Percentiles rank a stretch among this genome's conserved stretches.
Conservation (phyloP, 2,329 filamentous ascomycete species). For the Byssochlamys sp. region DNA sequence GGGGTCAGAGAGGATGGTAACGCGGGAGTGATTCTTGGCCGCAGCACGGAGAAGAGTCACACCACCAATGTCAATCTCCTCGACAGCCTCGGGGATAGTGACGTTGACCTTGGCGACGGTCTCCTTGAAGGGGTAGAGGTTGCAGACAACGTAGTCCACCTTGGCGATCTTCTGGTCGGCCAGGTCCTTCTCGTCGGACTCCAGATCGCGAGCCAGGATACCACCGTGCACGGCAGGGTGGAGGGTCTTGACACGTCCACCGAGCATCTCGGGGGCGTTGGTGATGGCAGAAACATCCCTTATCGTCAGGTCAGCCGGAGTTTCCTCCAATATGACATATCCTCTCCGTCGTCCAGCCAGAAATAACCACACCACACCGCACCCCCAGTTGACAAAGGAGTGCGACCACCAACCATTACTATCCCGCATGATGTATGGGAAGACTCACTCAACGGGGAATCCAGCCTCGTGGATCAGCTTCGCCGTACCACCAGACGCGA, state of each 20-base stretch:
- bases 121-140: slow-evolving; percentile 98
- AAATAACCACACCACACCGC: not conserved
- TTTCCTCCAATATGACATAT: not conserved
- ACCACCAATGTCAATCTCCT: slow-evolving; percentile 97
- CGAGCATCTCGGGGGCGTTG: slow-evolving; percentile 91
- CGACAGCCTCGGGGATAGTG: slow-evolving; percentile 89
- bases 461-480: slow-evolving; percentile 94
- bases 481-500: slow-evolving; percentile 89
- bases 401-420: not conserved
- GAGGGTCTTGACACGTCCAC: slow-evolving; percentile 85
- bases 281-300: slow-evolving; percentile 97
- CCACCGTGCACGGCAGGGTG: slow-evolving; percentile 78
- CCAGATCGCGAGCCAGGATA: slow-evolving; percentile 87
- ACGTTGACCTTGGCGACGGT: slow-evolving; percentile 95
- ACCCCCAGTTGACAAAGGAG: not conserved
- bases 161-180: slow-evolving; percentile 90
- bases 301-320: not conserved
- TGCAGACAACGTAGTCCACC: slow-evolving; percentile 94
- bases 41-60: slow-evolving; percentile 93
- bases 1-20: slow-evolving; percentile 92
- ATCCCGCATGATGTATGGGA: not conserved
- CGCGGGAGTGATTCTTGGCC: slow-evolving; percentile 92
- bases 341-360: not conserved
- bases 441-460: slow-evolving; percentile 78
- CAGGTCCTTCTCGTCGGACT: slow-evolving; percentile 92